Percentiles rank a stretch among this genome's conserved stretches.
Conservation (phyloP, 1,284 basidiomycete species). For the Pseudozyma hubeiensis region DNA sequence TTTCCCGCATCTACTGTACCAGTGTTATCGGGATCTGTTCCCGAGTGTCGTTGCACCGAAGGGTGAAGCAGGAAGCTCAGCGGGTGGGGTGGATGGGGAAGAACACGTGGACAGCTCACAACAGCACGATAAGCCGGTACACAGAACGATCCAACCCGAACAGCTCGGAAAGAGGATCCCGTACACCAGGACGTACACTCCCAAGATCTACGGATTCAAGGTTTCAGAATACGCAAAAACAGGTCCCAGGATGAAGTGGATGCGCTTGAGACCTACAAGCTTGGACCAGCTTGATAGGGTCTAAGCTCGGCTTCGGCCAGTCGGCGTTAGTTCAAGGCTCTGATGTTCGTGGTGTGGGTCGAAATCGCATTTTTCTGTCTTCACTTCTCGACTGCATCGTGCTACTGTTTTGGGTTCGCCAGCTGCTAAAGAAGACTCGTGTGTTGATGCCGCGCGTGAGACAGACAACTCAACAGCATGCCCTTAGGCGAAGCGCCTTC, state of each 20-base stretch:
- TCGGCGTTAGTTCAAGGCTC: too few species aligned
- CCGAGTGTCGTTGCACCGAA: conserved; percentile 62
- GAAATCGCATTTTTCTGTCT: too few species aligned
- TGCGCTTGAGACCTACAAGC: conserved; percentile 83
- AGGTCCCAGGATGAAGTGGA: conserved; percentile 96
- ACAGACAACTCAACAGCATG: too few species aligned
- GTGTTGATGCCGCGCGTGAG: too few species aligned
- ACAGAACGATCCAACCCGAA: conserved; percentile 43
- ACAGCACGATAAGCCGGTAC: background rate
- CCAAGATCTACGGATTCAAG: conserved; percentile 87
- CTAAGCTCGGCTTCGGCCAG: background rate
- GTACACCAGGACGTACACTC: conserved; percentile 78
- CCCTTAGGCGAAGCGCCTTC: too few species aligned
- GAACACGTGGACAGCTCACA: background rate
- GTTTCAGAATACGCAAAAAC: conserved; percentile 77
- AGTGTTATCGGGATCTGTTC: conserved; percentile 80
- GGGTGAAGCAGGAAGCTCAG: conserved; percentile 1
- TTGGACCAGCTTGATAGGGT: conserved; percentile 78
- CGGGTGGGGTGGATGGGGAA: background rate
- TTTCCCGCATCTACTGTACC: conserved; percentile 96
- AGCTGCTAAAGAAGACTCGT: too few species aligned
- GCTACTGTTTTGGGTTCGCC: too few species aligned
- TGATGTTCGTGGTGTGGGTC: too few species aligned
- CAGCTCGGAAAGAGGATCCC: conserved; percentile 56
- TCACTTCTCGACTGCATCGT: too few species aligned